Base-by-base conservation (phyloP, 2,329 filamentous ascomycete genomes). In the Teratosphaeria viscida region DNA sequence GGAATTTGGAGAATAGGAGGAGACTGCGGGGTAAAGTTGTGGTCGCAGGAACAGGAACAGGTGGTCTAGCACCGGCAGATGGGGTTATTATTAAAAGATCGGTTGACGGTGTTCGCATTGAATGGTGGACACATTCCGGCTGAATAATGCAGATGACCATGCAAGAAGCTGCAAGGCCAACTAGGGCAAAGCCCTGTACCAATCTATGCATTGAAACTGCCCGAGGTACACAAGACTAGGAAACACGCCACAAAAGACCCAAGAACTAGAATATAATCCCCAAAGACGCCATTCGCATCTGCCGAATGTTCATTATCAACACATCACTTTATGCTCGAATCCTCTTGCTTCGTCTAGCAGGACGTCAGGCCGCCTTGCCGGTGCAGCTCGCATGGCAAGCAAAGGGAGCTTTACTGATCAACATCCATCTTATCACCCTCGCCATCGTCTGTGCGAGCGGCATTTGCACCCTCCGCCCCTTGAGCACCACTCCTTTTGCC, bases 381-480 rank as follows among this genome's bases (percentile, higher is more conserved):
- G 12, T 43, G 14, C 37, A 43, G 12, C 12, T 14, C 37, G 16
- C 11, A n/a, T n/a, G 37, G 5, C 12, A 43, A 14, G 37, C 37
- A 43, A n/a, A 5, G 10, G 27, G 34, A 39, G 16, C 54, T 12
- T 52, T 47, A 60, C n/a, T 37, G 47, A 61, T 67, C 65, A 56
- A 67, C 61, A 32, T 68, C 67, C 64, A 67, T 67, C 56, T 59
- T 35, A 11, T 61, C 55, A 14, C 37, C 55, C 19, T 57, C 55
- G 16, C 56, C 56, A 6, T 58, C 56, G 8, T 29, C 47, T 12
- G 16, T 14, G 12, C 37, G 29, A 35, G 27, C 49, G n/a, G 11
- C 43, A n/a, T 19, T 29, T 29, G 16, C 47, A 35, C 19, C 19
- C 43, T 49, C 16, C 8, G 43, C 43, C n/a, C 8, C 19, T 10